Conservation (phyloP, 441 rosid genomes). For the Dalechampia spathulata region DNA sequence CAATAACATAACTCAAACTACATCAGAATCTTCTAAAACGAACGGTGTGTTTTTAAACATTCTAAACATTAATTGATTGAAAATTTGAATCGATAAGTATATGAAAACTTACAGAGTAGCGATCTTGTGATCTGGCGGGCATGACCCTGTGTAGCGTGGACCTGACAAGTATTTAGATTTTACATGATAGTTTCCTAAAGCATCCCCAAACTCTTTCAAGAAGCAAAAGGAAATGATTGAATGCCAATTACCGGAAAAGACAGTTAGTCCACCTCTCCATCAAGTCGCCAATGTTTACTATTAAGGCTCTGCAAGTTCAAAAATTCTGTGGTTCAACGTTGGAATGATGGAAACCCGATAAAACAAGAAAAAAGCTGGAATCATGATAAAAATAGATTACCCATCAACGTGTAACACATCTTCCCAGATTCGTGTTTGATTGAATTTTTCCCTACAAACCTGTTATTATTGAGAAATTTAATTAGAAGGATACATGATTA, state of each 20-base stretch:
- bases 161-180: no score
- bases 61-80: background rate
- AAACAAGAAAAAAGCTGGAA: no score
- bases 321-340: no score
- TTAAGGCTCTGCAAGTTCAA: constrained; percentile 50
- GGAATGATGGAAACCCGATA: no score
- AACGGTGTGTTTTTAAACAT: background rate
- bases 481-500: constrained; percentile 5
- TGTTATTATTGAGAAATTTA: constrained; percentile 12
- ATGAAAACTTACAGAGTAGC: constrained; percentile 54
- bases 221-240: background rate
- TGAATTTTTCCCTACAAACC: constrained; percentile 72
- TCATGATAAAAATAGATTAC: constrained; percentile 47
- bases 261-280: constrained; percentile 95
- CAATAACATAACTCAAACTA: constrained; percentile 8
- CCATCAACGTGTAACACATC: constrained; percentile 53
- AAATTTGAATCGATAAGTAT: no score
- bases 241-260: constrained; percentile 49
- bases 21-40: background rate
- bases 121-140: constrained; percentile 68
- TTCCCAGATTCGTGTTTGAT: constrained; percentile 58
- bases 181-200: no score
- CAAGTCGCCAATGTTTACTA: constrained; percentile 81
- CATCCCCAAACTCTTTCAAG: no score
- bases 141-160: constrained; percentile 86